phyloP scores from a whole-genome alignment of 106 monocot species.

The Vanilla planifolia region DNA sequence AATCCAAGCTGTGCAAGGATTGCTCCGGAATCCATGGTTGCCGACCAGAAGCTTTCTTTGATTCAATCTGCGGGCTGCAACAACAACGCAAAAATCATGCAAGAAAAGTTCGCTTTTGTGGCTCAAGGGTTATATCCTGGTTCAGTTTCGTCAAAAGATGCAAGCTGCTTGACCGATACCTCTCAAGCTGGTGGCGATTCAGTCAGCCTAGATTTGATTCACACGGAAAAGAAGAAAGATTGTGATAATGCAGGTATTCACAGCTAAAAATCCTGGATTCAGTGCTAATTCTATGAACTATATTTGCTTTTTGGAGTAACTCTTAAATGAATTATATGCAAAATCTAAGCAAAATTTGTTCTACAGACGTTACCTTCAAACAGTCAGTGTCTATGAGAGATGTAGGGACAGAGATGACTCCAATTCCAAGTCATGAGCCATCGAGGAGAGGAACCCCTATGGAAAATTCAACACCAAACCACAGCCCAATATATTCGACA shows the following conservation, averaged over 20 bases:
- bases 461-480: slow-evolving; percentile 7
- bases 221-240: slow-evolving; percentile 1
- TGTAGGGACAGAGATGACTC: slow-evolving; percentile 98
- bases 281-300: too few species aligned
- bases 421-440: slow-evolving; percentile 80
- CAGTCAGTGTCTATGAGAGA: slow-evolving; percentile 82
- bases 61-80: slow-evolving; percentile 3
- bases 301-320: too few species aligned
- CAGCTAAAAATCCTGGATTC: too few species aligned
- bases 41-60: slow-evolving; percentile 16
- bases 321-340: too few species aligned
- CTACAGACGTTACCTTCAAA: slow-evolving; percentile 31
- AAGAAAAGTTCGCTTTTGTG: slow-evolving; percentile 45
- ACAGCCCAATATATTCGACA: neutral
- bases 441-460: slow-evolving; percentile 21
- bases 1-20: slow-evolving; percentile 19
- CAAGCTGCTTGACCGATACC: slow-evolving; percentile 8
- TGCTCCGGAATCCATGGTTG: slow-evolving; percentile 27
- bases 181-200: slow-evolving; percentile 8
- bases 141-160: slow-evolving; percentile 13
- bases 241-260: too few species aligned
- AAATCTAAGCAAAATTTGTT: too few species aligned
- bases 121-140: slow-evolving; percentile 11
- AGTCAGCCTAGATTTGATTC: neutral
- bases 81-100: slow-evolving; percentile 15